Percentiles rank a stretch among this genome's conserved stretches.
phyloP scores from a whole-genome alignment of 1,284 basidiomycete species.

The Tremellales sp. region DNA sequence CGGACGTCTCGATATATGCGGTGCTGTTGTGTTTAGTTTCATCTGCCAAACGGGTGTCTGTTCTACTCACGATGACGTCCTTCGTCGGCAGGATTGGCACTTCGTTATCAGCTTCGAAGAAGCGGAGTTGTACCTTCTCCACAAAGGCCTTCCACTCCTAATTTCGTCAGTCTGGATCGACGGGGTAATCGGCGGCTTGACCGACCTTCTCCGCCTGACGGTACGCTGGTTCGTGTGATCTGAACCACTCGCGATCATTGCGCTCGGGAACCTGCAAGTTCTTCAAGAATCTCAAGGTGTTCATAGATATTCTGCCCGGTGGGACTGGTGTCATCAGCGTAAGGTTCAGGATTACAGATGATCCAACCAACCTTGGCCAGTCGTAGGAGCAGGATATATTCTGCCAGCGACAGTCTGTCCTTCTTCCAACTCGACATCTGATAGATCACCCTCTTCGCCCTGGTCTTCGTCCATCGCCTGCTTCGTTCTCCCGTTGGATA shows the following conservation, averaged over 20 bases:
- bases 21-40: conserved; percentile 39
- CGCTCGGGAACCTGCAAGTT: conserved; percentile 67
- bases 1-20: conserved; percentile 58
- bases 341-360: not conserved
- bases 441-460: conserved; percentile 43
- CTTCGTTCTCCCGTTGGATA: conserved; percentile 8
- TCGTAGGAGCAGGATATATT: conserved; percentile 61
- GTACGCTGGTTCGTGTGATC: conserved; percentile 65
- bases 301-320: conserved; percentile 76
- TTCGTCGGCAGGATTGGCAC: conserved; percentile 79
- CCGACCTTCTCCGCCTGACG: conserved; percentile 65
- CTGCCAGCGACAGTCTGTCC: conserved; percentile 51
- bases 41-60: not conserved
- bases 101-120: conserved; percentile 70
- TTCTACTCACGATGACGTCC: conserved; percentile 66
- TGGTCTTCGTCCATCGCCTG: conserved; percentile 36
- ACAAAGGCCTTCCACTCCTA: conserved; percentile 80
- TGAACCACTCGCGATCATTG: conserved; percentile 80
- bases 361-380: conserved; percentile 63
- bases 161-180: conserved; percentile 7
- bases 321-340: conserved; percentile 57
- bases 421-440: conserved; percentile 65
- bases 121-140: conserved; percentile 60
- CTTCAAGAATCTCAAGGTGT: conserved; percentile 71
- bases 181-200: not conserved